phyloP scores from a whole-genome alignment of 2,329 filamentous ascomycete genomes.

The Myotisia sp. region DNA sequence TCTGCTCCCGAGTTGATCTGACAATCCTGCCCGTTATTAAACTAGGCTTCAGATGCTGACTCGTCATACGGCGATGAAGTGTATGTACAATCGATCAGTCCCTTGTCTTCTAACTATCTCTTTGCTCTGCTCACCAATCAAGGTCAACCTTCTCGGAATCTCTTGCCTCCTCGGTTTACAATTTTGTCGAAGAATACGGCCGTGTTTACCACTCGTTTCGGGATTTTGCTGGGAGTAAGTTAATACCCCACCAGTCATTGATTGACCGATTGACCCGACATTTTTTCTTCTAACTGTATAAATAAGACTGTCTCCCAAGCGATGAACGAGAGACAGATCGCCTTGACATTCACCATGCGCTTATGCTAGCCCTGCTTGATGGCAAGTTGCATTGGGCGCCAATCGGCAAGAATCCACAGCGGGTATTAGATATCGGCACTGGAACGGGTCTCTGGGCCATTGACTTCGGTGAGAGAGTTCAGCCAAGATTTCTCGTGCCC shows the following conservation, averaged over 20 bases:
- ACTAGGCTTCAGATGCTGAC: not conserved
- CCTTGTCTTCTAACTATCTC: not conserved
- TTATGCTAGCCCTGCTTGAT: conserved; percentile 10
- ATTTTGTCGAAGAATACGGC: not conserved
- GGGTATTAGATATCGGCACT: conserved; percentile 14
- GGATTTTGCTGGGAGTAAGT: not conserved
- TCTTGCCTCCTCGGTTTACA: not conserved
- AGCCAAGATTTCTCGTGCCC: too few species aligned
- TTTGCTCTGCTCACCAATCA: too few species aligned
- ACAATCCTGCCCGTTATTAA: too few species aligned
- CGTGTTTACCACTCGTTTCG: not conserved
- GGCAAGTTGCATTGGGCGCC: conserved; percentile 13
- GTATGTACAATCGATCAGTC: not conserved
- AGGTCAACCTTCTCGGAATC: not conserved
- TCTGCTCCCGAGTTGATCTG: too few species aligned
- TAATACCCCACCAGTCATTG: not conserved
- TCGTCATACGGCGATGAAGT: not conserved
- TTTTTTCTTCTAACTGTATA: not conserved
- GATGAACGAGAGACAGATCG: conserved; percentile 13
- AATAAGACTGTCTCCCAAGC: conserved; percentile 11
- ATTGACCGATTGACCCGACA: too few species aligned
- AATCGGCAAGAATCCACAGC: conserved; percentile 9
- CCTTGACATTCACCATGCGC: conserved; percentile 14
- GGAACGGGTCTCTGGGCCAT: conserved; percentile 19
- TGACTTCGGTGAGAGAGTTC: conserved; percentile 15